These are phyloP conservation scores for Globomyces sp. DNA, from an alignment of 371 early-diverging fungal species.

Conservation along the genomic window DNA sequence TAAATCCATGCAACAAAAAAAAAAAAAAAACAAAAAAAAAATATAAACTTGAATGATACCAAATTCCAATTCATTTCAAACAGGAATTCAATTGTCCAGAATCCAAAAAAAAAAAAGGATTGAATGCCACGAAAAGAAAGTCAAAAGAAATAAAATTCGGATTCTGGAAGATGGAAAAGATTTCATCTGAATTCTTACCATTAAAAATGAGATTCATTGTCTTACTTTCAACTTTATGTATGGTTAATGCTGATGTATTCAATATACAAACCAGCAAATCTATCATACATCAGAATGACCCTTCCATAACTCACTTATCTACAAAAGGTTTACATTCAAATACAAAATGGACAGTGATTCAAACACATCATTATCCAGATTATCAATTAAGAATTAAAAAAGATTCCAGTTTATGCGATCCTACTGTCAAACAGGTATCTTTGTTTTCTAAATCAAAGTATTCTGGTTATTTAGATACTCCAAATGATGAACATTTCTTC, in stretches of 20 bases:
- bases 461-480: conserved; percentile 10
- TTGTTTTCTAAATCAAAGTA: conserved; percentile 51
- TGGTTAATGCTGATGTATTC: too few species aligned
- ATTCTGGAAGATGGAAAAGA: neutral
- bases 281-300: too few species aligned
- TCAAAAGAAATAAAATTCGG: neutral
- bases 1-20: conserved; percentile 30
- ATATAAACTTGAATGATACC: neutral
- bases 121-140: too few species aligned
- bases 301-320: too few species aligned
- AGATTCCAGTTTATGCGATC: conserved; percentile 66
- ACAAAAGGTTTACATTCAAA: too few species aligned
- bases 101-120: too few species aligned
- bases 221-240: neutral
- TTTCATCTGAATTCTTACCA: neutral
- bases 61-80: neutral
- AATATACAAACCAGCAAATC: too few species aligned
- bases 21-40: conserved; percentile 3
- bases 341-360: neutral
- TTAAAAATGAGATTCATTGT: neutral
- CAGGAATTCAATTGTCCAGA: neutral
- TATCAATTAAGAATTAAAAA: conserved; percentile 67
- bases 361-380: conserved; percentile 65
- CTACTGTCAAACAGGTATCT: conserved; percentile 34
- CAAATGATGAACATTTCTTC: conserved; percentile 17